phyloP scores from a whole-genome alignment of 495 filamentous ascomycete species.

The Aspergillus baeticus region DNA sequence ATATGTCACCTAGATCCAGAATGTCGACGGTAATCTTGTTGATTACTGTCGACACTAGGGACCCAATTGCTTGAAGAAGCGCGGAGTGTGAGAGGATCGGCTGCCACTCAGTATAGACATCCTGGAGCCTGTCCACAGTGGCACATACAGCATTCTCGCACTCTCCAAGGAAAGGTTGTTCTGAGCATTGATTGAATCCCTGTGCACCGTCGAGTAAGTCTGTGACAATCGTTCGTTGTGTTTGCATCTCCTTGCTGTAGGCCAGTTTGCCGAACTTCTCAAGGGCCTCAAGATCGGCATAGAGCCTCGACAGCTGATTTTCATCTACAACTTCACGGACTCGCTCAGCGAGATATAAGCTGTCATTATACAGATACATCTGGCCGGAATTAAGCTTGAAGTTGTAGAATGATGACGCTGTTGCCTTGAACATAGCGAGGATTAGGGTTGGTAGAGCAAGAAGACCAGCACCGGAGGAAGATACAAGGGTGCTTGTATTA shows the following conservation, averaged over 20 bases:
- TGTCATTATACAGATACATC: conserved; percentile 95
- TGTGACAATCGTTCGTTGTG: conserved; percentile 76
- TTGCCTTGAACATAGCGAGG: conserved; percentile 87
- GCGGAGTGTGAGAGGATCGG: conserved; percentile 77
- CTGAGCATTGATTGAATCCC: conserved; percentile 61
- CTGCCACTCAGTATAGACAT: conserved; percentile 73
- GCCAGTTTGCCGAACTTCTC: conserved; percentile 78
- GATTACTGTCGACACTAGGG: conserved; percentile 76
- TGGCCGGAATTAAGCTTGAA: conserved; percentile 63
- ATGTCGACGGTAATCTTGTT: conserved; percentile 80
- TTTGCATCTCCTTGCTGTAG: conserved; percentile 84
- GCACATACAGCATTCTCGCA: conserved; percentile 70
- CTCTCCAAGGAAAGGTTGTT: conserved; percentile 60
- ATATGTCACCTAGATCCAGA: conserved; percentile 82
- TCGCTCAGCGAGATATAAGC: conserved; percentile 69
- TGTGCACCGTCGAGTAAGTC: conserved; percentile 81
- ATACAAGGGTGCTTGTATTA: conserved; percentile 53
- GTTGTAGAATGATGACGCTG: conserved; percentile 76
- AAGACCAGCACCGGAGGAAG: conserved; percentile 71
- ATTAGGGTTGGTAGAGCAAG: conserved; percentile 79
- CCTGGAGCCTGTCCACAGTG: conserved; percentile 64
- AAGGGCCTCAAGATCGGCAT: conserved; percentile 68
- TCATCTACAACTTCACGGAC: conserved; percentile 59
- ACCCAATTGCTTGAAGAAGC: conserved; percentile 81
- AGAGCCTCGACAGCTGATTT: conserved; percentile 54